A percentile compares a stretch with the other conserved stretches of the same genome.
Evolutionary conservation across 2,329 filamentous ascomycete genomes (phyloP).

Genomic region (Fusarium lyarnte): DNA sequence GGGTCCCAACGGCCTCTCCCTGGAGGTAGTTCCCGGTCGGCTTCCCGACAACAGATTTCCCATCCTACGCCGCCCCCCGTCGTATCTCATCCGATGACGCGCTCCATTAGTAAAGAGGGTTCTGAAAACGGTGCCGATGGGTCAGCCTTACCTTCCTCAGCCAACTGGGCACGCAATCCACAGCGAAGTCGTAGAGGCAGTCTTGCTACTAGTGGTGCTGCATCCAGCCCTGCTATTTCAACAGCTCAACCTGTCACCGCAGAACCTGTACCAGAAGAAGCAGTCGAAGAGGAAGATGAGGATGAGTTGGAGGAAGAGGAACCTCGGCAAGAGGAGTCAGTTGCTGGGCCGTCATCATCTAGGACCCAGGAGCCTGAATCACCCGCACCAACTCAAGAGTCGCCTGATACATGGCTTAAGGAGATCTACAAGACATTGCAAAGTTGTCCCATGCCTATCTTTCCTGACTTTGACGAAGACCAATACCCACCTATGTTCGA

Average conservation of each 20-base stretch:
- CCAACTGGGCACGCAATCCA: conserved; percentile 86
- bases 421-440: conserved; percentile 52
- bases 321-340: conserved; percentile 45
- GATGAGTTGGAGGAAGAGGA: conserved; percentile 1
- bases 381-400: conserved; percentile 10
- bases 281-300: conserved; percentile 46
- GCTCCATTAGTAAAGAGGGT: conserved; percentile 81
- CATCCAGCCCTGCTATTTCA: conserved; percentile 83
- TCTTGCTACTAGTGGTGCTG: conserved; percentile 81
- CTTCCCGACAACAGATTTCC: conserved; percentile 60
- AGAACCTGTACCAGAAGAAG: conserved; percentile 58
- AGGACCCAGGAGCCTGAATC: conserved; percentile 29
- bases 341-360: conserved; percentile 36
- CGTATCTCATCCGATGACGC: conserved; percentile 71
- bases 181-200: conserved; percentile 77
- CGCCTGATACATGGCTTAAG: conserved; percentile 44
- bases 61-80: conserved; percentile 53
- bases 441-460: conserved; percentile 48
- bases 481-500: conserved; percentile 80
- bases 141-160: conserved; percentile 91
- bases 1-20: conserved; percentile 77
- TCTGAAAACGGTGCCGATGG: conserved; percentile 78
- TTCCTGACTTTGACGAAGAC: conserved; percentile 27
- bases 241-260: conserved; percentile 63
- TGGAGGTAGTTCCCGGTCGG: conserved; percentile 61